phyloP scores from a whole-genome alignment of 2,329 filamentous ascomycete species.

The Xylariaceae sp. region DNA sequence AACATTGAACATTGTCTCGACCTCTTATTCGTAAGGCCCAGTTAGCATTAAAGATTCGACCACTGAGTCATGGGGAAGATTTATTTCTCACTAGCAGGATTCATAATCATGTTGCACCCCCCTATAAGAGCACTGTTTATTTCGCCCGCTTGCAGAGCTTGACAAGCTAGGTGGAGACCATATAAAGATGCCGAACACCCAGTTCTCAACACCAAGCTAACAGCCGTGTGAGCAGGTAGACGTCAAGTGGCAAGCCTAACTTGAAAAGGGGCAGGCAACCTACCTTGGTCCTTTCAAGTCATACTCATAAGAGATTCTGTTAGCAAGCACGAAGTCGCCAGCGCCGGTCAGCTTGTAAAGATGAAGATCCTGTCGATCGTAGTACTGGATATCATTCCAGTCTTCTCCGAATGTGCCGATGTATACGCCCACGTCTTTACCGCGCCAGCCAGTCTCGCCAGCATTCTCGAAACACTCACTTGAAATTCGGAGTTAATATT shows the following conservation, averaged over 20 bases:
- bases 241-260: not conserved
- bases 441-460: conserved; percentile 12
- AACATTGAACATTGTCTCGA: conserved; percentile 44
- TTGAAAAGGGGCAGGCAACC: too few relatives aligned
- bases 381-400: conserved; percentile 21
- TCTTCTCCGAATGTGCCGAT: conserved; percentile 20
- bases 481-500: conserved; percentile 17
- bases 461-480: conserved; percentile 26
- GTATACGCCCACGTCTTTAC: conserved; percentile 7
- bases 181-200: conserved; percentile 29
- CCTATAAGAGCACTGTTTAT: conserved; percentile 27
- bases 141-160: conserved; percentile 26
- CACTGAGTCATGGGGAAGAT: too few relatives aligned
- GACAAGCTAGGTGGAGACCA: conserved; percentile 27
- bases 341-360: conserved; percentile 30
- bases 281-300: conserved; percentile 33
- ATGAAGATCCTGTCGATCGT: conserved; percentile 7
- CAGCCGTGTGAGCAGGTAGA: not conserved
- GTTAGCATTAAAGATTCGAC: conserved; percentile 24
- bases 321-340: conserved; percentile 28
- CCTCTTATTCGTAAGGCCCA: conserved; percentile 38
- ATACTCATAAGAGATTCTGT: conserved; percentile 32
- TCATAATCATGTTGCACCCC: conserved; percentile 23
- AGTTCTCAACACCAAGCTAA: conserved; percentile 28
- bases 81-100: conserved; percentile 5